These are phyloP conservation scores for Lactarius vividus DNA, from an alignment of 768 basidiomycete genomes.

Conservation along the genomic window DNA sequence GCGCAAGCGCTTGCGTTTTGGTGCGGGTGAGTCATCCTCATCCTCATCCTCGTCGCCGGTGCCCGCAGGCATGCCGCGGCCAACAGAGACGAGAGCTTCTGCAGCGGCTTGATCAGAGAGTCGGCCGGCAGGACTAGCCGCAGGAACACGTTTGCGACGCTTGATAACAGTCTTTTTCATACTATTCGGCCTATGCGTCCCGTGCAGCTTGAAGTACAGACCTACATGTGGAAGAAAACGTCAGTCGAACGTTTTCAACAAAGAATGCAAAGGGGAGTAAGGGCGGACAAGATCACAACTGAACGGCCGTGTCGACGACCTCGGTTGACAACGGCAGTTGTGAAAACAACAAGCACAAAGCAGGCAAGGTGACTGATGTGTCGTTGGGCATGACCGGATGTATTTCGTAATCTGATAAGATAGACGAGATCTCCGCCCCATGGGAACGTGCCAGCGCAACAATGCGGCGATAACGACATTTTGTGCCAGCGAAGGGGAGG, in stretches of 20 bases:
- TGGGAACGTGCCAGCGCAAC: constrained; percentile 25
- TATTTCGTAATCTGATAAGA: constrained; percentile 36
- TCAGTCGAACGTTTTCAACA: constrained; percentile 18
- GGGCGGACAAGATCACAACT: too few relatives aligned
- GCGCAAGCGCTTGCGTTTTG: constrained; percentile 58
- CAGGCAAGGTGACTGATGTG: background rate
- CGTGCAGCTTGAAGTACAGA: constrained; percentile 97
- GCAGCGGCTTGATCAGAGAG: constrained; percentile 87
- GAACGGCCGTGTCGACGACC: too few relatives aligned
- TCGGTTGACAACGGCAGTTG: constrained; percentile 7
- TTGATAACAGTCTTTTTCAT: constrained; percentile 99
- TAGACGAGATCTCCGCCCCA: constrained; percentile 19
- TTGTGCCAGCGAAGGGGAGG: constrained; percentile 28
- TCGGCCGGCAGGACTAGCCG: constrained; percentile 54
- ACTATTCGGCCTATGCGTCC: constrained; percentile 92
- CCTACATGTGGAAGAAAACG: constrained; percentile 49
- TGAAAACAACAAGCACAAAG: constrained; percentile 15
- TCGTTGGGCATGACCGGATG: constrained; percentile 34
- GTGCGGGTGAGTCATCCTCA: constrained; percentile 42
- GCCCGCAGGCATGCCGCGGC: constrained; percentile 45
- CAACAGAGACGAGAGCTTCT: constrained; percentile 83
- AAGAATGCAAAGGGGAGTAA: background rate
- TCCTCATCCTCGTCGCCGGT: constrained; percentile 46
- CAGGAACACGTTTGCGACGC: constrained; percentile 94
- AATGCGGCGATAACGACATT: constrained; percentile 19